phyloP scores from a whole-genome alignment of 257 asterid species.

The Capsicum pubescens region DNA sequence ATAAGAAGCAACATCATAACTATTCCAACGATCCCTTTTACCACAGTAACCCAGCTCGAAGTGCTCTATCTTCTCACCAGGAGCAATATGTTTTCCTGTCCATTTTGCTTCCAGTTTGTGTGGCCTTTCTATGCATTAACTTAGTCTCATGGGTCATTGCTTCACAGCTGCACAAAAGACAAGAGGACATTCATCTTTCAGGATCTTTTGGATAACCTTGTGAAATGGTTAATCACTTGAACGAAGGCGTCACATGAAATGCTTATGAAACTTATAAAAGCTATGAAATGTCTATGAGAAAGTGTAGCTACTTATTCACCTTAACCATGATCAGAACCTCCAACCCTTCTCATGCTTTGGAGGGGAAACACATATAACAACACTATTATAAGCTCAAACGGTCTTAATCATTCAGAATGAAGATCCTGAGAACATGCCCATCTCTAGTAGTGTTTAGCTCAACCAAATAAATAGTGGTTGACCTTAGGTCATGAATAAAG shows the following conservation, averaged over 20 bases:
- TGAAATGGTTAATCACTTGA: not conserved
- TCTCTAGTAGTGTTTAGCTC: not conserved
- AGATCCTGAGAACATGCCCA: not conserved
- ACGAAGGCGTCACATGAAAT: not conserved
- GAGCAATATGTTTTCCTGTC: conserved; percentile 70
- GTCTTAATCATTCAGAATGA: no score
- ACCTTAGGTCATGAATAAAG: not conserved
- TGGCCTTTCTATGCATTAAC: conserved; percentile 80
- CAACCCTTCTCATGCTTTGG: not conserved
- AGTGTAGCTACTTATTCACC: not conserved
- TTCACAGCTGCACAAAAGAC: conserved; percentile 72
- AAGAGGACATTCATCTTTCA: not conserved
- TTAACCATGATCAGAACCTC: not conserved
- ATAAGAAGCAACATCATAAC: conserved; percentile 86
- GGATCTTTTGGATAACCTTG: not conserved
- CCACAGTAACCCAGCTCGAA: conserved; percentile 96
- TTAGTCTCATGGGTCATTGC: conserved; percentile 78
- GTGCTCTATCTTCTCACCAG: conserved; percentile 90
- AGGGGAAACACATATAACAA: no score
- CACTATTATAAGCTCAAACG: no score
- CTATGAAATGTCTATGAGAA: not conserved
- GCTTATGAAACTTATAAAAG: not conserved
- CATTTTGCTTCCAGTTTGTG: conserved; percentile 81
- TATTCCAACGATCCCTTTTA: conserved; percentile 96
- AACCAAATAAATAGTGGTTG: not conserved